These are phyloP conservation scores for Inga laurina DNA, from an alignment of 306 rosid genomes.

Conservation along the genomic window DNA sequence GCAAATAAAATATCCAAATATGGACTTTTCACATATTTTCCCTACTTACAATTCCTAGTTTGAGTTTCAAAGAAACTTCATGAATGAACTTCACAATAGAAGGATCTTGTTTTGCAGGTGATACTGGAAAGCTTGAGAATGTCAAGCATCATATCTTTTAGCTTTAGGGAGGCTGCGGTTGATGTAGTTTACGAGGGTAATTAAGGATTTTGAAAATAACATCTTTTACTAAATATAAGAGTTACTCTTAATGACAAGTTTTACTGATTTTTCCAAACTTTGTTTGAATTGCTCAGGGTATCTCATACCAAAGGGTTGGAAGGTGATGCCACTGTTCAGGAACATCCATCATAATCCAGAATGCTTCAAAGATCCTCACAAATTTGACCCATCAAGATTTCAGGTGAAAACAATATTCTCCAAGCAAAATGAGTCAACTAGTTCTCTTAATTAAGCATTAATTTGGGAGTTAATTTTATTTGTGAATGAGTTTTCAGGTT, in stretches of 20 bases:
- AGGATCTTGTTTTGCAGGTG: conserved; percentile 51
- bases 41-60: not conserved
- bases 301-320: conserved; percentile 97
- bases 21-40: not conserved
- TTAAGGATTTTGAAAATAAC: conserved; percentile 16
- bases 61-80: not conserved
- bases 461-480: not conserved
- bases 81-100: conserved; percentile 20
- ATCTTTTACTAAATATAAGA: not conserved
- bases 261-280: conserved; percentile 23
- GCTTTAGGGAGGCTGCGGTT: conserved; percentile 82
- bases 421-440: not conserved
- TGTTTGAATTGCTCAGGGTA: conserved; percentile 52
- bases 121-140: conserved; percentile 83
- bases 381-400: conserved; percentile 87
- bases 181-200: conserved; percentile 83
- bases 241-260: not conserved
- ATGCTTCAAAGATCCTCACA: conserved; percentile 66
- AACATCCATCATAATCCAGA: conserved; percentile 89
- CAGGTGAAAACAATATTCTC: conserved; percentile 48
- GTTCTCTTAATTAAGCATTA: not conserved
- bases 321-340: conserved; percentile 96
- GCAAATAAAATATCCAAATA: not conserved
- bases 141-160: conserved; percentile 88
- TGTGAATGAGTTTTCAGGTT: conserved; percentile 40